A percentile compares a stretch with the other conserved stretches of the same genome.
phyloP scores from a whole-genome alignment of 78 protist genomes.

The Dictyostelium firmibasis region DNA sequence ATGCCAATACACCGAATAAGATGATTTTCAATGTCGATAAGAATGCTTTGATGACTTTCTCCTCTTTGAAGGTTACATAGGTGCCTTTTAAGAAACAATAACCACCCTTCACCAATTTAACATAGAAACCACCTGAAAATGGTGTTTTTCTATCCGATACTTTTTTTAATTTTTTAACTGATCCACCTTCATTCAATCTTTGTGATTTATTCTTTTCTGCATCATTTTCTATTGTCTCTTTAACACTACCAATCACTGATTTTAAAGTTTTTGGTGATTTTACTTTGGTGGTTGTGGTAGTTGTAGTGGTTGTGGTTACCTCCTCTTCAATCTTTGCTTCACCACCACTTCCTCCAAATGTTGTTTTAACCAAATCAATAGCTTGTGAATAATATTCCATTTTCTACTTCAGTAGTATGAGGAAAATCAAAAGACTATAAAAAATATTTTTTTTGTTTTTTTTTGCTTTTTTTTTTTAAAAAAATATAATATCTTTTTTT shows the following conservation, averaged over 20 bases:
- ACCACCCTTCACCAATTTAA: slow-evolving; percentile 43
- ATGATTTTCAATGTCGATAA: not conserved
- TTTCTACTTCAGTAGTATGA: not conserved
- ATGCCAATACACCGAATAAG: slow-evolving; percentile 22
- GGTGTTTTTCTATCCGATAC: slow-evolving; percentile 48
- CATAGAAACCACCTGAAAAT: slow-evolving; percentile 13
- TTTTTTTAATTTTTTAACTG: not conserved
- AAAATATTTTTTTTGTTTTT: too few relatives aligned
- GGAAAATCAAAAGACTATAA: not conserved
- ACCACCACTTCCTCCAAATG: not conserved
- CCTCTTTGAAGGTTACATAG: not conserved
- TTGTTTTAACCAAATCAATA: not conserved
- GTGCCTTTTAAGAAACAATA: not conserved
- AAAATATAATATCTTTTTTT: too few relatives aligned
- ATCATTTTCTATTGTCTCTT: not conserved
- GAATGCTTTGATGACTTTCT: not conserved
- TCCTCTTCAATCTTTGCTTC: not conserved
- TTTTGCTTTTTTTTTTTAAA: too few relatives aligned
- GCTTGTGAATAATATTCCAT: not conserved
- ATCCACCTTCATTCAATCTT: not conserved
- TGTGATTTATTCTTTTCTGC: not conserved
- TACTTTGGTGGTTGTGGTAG: not conserved
- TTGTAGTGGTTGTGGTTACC: not conserved
- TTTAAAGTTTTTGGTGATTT: not conserved
- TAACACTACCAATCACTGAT: not conserved